Evolutionary conservation across 225 moss, liverwort and hornwort species (phyloP).

Genomic region (Bryum argenteum): DNA sequence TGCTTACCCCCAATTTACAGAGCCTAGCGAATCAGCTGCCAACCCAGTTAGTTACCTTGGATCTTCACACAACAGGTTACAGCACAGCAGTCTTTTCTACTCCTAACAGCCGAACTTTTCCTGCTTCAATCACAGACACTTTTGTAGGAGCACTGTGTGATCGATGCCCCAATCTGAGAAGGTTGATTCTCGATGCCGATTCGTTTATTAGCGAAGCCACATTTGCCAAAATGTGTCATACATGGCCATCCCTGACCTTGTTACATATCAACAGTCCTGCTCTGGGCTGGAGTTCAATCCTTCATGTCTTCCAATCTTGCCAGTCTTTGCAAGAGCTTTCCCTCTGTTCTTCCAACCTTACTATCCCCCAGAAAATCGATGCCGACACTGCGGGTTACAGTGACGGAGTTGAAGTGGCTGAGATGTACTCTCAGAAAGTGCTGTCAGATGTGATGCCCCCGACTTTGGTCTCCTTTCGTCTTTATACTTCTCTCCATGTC

Average conservation of each 20-base stretch:
- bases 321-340: slow-evolving; percentile 73
- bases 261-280: slow-evolving; percentile 67
- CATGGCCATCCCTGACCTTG: slow-evolving; percentile 70
- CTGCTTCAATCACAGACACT: slow-evolving; percentile 53
- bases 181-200: slow-evolving; percentile 61
- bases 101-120: slow-evolving; percentile 35
- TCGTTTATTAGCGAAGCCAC: slow-evolving; percentile 46
- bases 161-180: slow-evolving; percentile 60
- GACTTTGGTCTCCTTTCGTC: slow-evolving; percentile 69
- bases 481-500: slow-evolving; percentile 53
- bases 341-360: slow-evolving; percentile 59
- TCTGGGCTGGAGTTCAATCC: slow-evolving; percentile 79
- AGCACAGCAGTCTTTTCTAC: slow-evolving; percentile 34
- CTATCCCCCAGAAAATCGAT: slow-evolving; percentile 34
- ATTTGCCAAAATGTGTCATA: slow-evolving; percentile 56
- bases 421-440: slow-evolving; percentile 40
- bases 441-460: slow-evolving; percentile 60
- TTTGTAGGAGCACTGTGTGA: slow-evolving; percentile 50
- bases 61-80: slow-evolving; percentile 50
- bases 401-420: slow-evolving; percentile 47
- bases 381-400: slow-evolving; percentile 44
- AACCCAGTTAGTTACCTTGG: slow-evolving; percentile 60
- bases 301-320: slow-evolving; percentile 60
- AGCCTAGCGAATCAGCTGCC: slow-evolving; percentile 62
- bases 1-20: slow-evolving; percentile 53